Percentiles rank a stretch among this genome's conserved stretches.
Evolutionary conservation across 352 stramenopile genomes (phyloP).

Genomic region (Aphanomyces stellatus): DNA sequence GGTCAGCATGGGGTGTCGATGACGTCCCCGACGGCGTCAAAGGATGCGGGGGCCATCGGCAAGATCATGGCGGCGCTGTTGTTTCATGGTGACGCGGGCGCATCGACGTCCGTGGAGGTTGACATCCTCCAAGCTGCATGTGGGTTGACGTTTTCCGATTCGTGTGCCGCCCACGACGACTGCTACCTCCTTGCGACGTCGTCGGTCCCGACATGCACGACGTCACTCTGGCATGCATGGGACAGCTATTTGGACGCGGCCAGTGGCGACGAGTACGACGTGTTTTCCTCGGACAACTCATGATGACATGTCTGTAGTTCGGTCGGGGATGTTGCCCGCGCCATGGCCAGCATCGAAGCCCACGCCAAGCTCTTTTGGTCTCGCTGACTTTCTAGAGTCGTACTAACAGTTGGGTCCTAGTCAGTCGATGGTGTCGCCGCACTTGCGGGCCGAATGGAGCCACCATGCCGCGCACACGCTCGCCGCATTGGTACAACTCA

Average conservation of each 20-base stretch:
- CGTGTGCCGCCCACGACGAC: slow-evolving; percentile 2
- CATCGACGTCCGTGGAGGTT: background rate
- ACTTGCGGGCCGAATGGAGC: background rate
- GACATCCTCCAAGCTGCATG: background rate
- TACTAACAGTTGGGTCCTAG: no score
- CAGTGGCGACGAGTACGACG: background rate
- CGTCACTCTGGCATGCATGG: slow-evolving; percentile 9
- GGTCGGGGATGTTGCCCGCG: no score
- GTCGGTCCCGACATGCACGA: background rate
- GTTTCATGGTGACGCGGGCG: background rate
- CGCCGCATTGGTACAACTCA: no score
- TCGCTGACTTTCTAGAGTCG: no score
- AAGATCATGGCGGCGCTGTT: no score
- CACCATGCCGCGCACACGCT: background rate
- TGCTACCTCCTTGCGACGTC: background rate
- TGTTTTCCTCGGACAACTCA: no score
- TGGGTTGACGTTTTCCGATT: background rate
- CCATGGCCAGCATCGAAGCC: background rate
- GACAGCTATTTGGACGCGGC: slow-evolving; percentile 1
- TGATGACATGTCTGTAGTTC: no score
- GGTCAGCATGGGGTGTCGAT: background rate
- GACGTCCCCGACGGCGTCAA: no score
- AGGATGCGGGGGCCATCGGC: no score
- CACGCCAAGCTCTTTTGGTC: background rate
- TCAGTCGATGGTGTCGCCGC: background rate